Conservation (phyloP, 768 basidiomycete genomes). For the Termitomyces sp. region DNA sequence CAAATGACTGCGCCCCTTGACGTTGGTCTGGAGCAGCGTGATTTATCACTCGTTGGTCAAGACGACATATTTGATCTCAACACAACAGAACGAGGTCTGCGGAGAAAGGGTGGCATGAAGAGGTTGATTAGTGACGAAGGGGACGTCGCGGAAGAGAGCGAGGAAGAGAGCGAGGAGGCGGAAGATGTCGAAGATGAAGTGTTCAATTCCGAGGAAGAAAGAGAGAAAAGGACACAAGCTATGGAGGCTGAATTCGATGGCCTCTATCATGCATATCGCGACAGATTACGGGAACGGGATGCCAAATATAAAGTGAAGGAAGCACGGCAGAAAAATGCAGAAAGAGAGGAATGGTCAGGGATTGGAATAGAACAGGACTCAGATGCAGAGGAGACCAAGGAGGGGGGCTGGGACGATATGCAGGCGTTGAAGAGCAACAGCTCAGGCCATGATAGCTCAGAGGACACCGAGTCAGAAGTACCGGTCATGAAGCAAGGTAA, state of each 20-base stretch:
- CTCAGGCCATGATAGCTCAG: slow-evolving; percentile 49
- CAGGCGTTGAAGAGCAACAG: slow-evolving; percentile 47
- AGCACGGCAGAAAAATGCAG: slow-evolving; percentile 64
- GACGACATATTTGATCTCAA: slow-evolving; percentile 88
- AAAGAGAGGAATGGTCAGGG: slow-evolving; percentile 80
- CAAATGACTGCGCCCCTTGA: slow-evolving; percentile 98
- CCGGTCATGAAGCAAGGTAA: slow-evolving; percentile 23
- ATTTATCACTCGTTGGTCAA: slow-evolving; percentile 70
- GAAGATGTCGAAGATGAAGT: slow-evolving; percentile 32
- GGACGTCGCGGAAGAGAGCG: slow-evolving; percentile 36
- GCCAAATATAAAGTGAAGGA: slow-evolving; percentile 84
- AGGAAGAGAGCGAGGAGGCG: slow-evolving; percentile 18
- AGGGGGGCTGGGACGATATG: slow-evolving; percentile 71
- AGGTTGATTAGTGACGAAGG: slow-evolving; percentile 27
- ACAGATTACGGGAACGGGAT: slow-evolving; percentile 75
- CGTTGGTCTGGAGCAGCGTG: slow-evolving; percentile 83
- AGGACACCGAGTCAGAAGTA: slow-evolving; percentile 31
- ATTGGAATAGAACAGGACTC: slow-evolving; percentile 33
- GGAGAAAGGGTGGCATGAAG: slow-evolving; percentile 33
- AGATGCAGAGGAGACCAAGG: slow-evolving; percentile 32
- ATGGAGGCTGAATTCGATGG: slow-evolving; percentile 88
- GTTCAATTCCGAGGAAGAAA: slow-evolving; percentile 65
- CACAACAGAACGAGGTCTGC: slow-evolving; percentile 41
- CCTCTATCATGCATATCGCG: slow-evolving; percentile 83
- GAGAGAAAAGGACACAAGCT: slow-evolving; percentile 47